Evolutionary conservation across 2,329 filamentous ascomycete species (phyloP), one percentile per base, ranked within the genome.

Genomic region (Myriangium duriaei): DNA sequence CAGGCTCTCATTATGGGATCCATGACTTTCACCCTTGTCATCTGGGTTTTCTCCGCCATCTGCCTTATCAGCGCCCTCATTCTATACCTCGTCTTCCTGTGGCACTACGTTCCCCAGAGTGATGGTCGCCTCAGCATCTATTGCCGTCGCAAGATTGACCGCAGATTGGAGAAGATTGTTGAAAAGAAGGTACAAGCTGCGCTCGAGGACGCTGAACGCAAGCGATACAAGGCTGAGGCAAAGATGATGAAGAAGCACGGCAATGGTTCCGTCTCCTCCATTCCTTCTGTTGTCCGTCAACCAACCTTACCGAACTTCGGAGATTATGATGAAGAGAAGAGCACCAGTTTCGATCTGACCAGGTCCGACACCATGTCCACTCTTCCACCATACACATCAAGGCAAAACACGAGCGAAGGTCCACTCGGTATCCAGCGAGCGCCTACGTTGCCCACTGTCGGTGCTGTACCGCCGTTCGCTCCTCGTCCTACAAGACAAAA

Each of bases 141-240:
- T 62, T 96, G 91, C 56, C 80, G 83, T 44, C 79, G 86, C 32
- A 96, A 96, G 64, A 79, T 94, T 56, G 92, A 93, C 61, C 79
- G 75, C 51, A 71, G 86, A 47, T 69, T 98, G 47, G 81, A 81
- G 53, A 76, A 76, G 48, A 91, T 96, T 47, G 87, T 96, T 3
- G 76, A 77, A 39, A 72, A 68, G 51, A 95, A 91, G 62, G 82
- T 94, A 51, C 85, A 91, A 61, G 87, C 85, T 57, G 88, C 86
- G 0, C 63, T 96, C 16, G 81, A 79, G 36, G 85, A 86, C 50
- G 81, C 91, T 37, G 77, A 76, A 39, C 61, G 59, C 38, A 58
- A 66, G 55, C 56, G 60, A 56, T 55, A 63, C 52, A 56, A 65
- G 81, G 55, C 68, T 67, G 44, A 73, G 69, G 49, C 64, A 45